Evolutionary conservation across 345 rosid species (phyloP).

Genomic region (Eucalyptus curtisii): DNA sequence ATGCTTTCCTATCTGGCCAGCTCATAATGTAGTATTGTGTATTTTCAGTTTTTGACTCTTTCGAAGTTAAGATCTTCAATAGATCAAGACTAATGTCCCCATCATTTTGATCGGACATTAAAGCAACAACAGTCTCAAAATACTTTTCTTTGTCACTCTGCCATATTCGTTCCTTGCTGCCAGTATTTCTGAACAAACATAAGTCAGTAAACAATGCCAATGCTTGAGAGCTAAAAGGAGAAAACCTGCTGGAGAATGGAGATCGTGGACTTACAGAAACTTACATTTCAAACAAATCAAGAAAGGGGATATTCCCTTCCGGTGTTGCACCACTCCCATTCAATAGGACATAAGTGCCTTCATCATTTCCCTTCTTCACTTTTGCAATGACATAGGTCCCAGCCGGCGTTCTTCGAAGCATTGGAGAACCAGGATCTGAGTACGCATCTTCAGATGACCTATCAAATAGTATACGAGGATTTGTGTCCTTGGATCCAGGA

Average conservation of each 20-base stretch:
- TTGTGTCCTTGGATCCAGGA: conserved; percentile 53
- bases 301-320: conserved; percentile 93
- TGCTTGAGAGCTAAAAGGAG: background rate
- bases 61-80: conserved; percentile 73
- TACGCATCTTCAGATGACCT: conserved; percentile 97
- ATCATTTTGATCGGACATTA: conserved; percentile 84
- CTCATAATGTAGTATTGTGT: conserved; percentile 76
- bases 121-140: conserved; percentile 77
- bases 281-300: conserved; percentile 96
- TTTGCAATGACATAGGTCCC: conserved; percentile 87
- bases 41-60: conserved; percentile 94
- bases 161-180: conserved; percentile 95
- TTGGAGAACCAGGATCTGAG: conserved; percentile 98
- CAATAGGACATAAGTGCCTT: conserved; percentile 52
- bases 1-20: conserved; percentile 79
- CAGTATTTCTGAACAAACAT: conserved; percentile 61
- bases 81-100: conserved; percentile 60
- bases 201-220: conserved; percentile 6
- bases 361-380: conserved; percentile 65
- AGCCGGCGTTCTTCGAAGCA: conserved; percentile 70
- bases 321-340: conserved; percentile 97
- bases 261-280: conserved; percentile 1
- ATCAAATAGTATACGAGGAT: conserved; percentile 78
- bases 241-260: background rate
- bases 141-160: conserved; percentile 91